Percentiles rank a stretch among this genome's conserved stretches.
Conservation (phyloP, 1,139 yeast species). For the Sugiyamaella neomexicana region DNA sequence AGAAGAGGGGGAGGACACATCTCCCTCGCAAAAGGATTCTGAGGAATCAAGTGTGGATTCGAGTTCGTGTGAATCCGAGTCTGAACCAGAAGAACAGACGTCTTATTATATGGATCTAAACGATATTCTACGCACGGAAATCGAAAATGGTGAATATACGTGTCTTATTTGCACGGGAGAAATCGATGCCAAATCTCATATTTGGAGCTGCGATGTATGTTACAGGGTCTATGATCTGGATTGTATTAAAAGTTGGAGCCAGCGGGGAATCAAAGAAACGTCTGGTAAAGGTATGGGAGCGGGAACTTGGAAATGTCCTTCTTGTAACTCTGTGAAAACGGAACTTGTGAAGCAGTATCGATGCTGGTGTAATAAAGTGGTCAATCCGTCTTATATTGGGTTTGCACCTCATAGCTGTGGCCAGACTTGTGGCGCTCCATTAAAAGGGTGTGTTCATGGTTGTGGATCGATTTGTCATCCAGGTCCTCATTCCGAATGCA, state of each 20-base stretch:
- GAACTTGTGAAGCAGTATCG: slow-evolving; percentile 62
- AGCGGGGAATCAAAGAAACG: slow-evolving; percentile 49
- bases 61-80: slow-evolving; percentile 1
- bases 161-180: slow-evolving; percentile 87
- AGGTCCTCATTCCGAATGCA: slow-evolving; percentile 83
- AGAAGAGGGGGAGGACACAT: not conserved
- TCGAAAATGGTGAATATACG: slow-evolving; percentile 65
- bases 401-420: slow-evolving; percentile 88
- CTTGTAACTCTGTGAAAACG: slow-evolving; percentile 62
- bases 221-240: slow-evolving; percentile 77
- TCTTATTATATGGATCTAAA: slow-evolving; percentile 33
- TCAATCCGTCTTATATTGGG: slow-evolving; percentile 62
- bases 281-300: slow-evolving; percentile 14
- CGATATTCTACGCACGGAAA: slow-evolving; percentile 48
- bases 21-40: not conserved
- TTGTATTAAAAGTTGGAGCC: slow-evolving; percentile 82
- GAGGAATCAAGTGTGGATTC: slow-evolving; percentile 5
- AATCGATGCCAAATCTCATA: slow-evolving; percentile 60
- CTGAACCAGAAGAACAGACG: slow-evolving; percentile 11
- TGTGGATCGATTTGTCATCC: slow-evolving; percentile 83
- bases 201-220: slow-evolving; percentile 76
- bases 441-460: slow-evolving; percentile 56
- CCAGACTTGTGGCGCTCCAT: slow-evolving; percentile 63
- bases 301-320: slow-evolving; percentile 79
- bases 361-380: slow-evolving; percentile 88